Conservation (phyloP, 2,329 filamentous ascomycete genomes). For the Colletotrichum sp. region DNA sequence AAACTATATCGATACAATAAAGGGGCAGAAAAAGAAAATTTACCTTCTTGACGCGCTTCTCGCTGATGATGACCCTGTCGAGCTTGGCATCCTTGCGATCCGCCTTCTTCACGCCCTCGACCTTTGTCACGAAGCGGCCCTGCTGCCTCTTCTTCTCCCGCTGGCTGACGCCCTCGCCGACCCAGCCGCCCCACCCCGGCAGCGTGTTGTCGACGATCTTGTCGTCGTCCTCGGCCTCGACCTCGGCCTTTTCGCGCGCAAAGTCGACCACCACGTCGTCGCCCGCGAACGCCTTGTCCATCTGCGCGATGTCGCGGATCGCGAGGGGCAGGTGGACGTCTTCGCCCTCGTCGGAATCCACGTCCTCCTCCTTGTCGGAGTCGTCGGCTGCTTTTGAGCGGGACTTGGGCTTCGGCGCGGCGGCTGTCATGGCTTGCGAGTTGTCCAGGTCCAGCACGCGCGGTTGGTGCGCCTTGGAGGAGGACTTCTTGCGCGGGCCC, state of each 20-base stretch:
- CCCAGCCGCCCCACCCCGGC: conserved; percentile 94
- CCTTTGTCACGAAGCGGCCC: conserved; percentile 66
- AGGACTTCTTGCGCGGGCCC: conserved; percentile 37
- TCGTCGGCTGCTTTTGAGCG: conserved; percentile 32
- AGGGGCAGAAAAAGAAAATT: conserved; percentile 22
- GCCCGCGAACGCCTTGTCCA: conserved; percentile 85
- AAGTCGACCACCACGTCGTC: conserved; percentile 85
- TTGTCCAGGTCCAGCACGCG: conserved; percentile 45
- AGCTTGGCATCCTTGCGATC: conserved; percentile 84
- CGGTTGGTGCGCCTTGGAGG: not conserved
- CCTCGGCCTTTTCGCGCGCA: conserved; percentile 75
- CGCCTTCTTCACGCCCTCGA: conserved; percentile 75
- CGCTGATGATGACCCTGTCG: conserved; percentile 86
- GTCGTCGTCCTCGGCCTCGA: conserved; percentile 78
- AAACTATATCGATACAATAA: not conserved
- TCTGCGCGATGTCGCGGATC: conserved; percentile 68
- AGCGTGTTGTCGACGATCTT: conserved; percentile 84
- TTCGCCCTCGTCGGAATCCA: conserved; percentile 41
- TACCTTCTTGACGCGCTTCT: conserved; percentile 89
- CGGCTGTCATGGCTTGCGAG: conserved; percentile 32
- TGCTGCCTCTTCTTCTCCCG: conserved; percentile 69
- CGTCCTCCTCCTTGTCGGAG: conserved; percentile 34
- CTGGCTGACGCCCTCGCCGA: conserved; percentile 80
- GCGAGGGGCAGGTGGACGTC: conserved; percentile 60
- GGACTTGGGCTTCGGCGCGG: conserved; percentile 22